Percentiles rank a stretch among this genome's conserved stretches.
Evolutionary conservation across 371 early-diverging fungal genomes (phyloP).

Genomic region (Blakeslea trispora): DNA sequence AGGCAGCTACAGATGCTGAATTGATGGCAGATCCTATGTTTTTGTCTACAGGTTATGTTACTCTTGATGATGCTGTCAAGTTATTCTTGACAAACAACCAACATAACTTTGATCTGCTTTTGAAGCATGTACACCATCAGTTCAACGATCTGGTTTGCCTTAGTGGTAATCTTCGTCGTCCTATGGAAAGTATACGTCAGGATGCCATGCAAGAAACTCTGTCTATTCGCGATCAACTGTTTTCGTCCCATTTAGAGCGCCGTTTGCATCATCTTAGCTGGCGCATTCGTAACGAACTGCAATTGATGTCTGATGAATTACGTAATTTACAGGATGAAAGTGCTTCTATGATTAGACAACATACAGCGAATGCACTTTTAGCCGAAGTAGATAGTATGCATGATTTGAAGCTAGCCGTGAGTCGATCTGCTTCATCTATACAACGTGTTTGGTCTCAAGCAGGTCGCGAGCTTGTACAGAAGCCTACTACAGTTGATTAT

Average conservation of each 20-base stretch:
- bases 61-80: conserved; percentile 4
- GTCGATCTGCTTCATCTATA: conserved; percentile 3
- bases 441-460: conserved; percentile 15
- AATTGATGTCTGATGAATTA: background rate
- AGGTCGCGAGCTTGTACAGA: conserved; percentile 14
- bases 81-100: conserved; percentile 1
- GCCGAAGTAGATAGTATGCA: conserved; percentile 5
- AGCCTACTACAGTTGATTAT: conserved; percentile 12
- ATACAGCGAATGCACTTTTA: conserved; percentile 9
- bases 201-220: conserved; percentile 12
- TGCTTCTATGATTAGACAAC: conserved; percentile 6
- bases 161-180: conserved; percentile 14
- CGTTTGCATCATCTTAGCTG: conserved; percentile 14
- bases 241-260: background rate
- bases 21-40: conserved; percentile 10
- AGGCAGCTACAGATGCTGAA: conserved; percentile 11
- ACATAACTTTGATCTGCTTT: conserved; percentile 2
- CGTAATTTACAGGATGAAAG: background rate
- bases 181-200: conserved; percentile 19
- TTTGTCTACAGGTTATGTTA: conserved; percentile 6
- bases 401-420: conserved; percentile 4
- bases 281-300: conserved; percentile 6
- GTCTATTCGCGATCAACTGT: conserved; percentile 8
- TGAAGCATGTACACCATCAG: conserved; percentile 5
- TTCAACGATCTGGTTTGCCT: conserved; percentile 17